Evolutionary conservation across 495 filamentous ascomycete genomes (phyloP).

Genomic region (Eremomyces bilateralis): DNA sequence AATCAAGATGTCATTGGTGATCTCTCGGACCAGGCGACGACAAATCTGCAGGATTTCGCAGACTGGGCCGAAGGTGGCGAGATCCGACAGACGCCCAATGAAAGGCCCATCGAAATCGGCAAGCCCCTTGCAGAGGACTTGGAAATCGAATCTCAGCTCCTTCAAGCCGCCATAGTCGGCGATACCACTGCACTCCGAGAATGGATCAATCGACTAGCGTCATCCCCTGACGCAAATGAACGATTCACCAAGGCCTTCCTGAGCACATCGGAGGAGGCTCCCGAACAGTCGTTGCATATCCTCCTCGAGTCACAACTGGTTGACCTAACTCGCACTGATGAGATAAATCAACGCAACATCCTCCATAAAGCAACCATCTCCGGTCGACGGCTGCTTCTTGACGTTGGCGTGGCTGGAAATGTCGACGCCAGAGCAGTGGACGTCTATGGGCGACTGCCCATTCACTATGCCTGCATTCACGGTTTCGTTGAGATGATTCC

Average conservation of each 20-base stretch:
- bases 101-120: slow-evolving; percentile 1
- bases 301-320: slow-evolving; percentile 64
- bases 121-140: slow-evolving; percentile 35
- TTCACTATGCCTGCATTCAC: slow-evolving; percentile 94
- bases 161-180: slow-evolving; percentile 63
- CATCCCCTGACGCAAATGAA: slow-evolving; percentile 37
- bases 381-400: slow-evolving; percentile 53
- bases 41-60: slow-evolving; percentile 72
- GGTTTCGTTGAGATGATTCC: slow-evolving; percentile 70
- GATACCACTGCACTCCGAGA: slow-evolving; percentile 41
- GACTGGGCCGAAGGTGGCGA: slow-evolving; percentile 95
- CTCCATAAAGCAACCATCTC: slow-evolving; percentile 89
- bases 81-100: slow-evolving; percentile 36
- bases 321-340: slow-evolving; percentile 72
- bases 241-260: slow-evolving; percentile 76
- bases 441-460: slow-evolving; percentile 80
- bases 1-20: slow-evolving; percentile 91
- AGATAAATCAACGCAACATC: slow-evolving; percentile 93
- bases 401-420: slow-evolving; percentile 41
- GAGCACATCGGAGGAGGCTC: slow-evolving; percentile 65
- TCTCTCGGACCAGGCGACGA: slow-evolving; percentile 87
- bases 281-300: slow-evolving; percentile 49
- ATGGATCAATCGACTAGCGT: slow-evolving; percentile 34
- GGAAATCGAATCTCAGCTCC: slow-evolving; percentile 69
- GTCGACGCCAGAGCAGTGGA: slow-evolving; percentile 64